A percentile compares a stretch with the other conserved stretches of the same genome.
These are phyloP conservation scores for Chaetomiaceae sp. DNA, from an alignment of 2,329 filamentous ascomycete genomes.

Conservation along the genomic window DNA sequence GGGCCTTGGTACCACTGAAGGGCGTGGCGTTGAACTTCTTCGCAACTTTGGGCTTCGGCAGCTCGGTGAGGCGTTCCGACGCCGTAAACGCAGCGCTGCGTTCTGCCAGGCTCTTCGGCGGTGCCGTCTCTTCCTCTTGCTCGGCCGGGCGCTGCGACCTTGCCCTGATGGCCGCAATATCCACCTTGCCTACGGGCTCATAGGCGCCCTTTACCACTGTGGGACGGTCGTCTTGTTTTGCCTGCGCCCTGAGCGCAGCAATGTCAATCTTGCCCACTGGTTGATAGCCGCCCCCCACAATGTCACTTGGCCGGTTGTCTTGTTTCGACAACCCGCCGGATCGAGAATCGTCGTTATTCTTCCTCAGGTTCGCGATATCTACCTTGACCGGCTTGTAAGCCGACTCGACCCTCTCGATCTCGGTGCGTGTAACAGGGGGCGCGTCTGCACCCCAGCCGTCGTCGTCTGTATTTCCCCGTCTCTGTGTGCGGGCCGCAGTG, in stretches of 20 bases:
- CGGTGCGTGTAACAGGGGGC: slow-evolving; percentile 77
- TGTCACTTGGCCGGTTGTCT: slow-evolving; percentile 49
- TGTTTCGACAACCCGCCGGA: slow-evolving; percentile 44
- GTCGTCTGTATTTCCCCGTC: slow-evolving; percentile 58
- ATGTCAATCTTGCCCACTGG: slow-evolving; percentile 98
- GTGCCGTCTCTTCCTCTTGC: slow-evolving; percentile 28
- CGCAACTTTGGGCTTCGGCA: slow-evolving; percentile 92
- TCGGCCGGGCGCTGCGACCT: slow-evolving; percentile 63
- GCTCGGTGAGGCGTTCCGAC: slow-evolving; percentile 74
- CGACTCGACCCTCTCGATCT: slow-evolving; percentile 85
- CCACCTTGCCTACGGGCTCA: slow-evolving; percentile 91
- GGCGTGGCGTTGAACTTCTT: slow-evolving; percentile 73
- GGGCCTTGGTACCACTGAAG: slow-evolving; percentile 87
- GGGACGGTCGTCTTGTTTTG: slow-evolving; percentile 72
- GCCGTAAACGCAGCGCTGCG: slow-evolving; percentile 68
- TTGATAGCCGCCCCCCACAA: slow-evolving; percentile 84
- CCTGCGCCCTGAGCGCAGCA: slow-evolving; percentile 76
- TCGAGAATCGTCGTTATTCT: slow-evolving; percentile 63
- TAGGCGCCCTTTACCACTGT: slow-evolving; percentile 87
- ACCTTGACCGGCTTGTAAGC: slow-evolving; percentile 96
- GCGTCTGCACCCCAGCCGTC: slow-evolving; percentile 96
- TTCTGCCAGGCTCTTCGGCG: slow-evolving; percentile 65
- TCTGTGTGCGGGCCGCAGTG: slow-evolving; percentile 58
- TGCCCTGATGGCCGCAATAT: slow-evolving; percentile 89
- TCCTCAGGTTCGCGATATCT: slow-evolving; percentile 80